phyloP scores from a whole-genome alignment of 1,284 basidiomycete genomes.

The Ceratobasidium sp. region DNA sequence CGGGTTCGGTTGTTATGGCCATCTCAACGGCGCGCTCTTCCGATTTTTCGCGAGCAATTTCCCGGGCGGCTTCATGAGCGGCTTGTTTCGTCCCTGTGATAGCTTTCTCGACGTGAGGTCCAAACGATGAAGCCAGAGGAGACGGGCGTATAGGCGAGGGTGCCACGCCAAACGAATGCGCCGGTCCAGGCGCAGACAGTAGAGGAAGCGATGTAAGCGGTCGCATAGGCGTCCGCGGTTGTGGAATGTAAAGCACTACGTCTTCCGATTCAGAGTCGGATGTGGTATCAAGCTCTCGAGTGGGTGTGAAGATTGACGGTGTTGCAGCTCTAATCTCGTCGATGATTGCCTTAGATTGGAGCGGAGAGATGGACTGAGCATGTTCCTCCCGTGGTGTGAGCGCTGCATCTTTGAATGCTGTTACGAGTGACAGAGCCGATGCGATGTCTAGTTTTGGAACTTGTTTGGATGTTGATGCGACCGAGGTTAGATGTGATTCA shows the following conservation, averaged over 20 bases:
- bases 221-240: constrained; percentile 31
- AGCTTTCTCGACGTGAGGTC: constrained; percentile 17
- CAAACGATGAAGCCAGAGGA: constrained; percentile 29
- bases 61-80: no score
- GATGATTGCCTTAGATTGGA: neutral
- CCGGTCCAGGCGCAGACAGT: constrained; percentile 5
- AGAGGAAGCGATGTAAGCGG: constrained; percentile 32
- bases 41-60: no score
- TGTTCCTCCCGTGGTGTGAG: constrained; percentile 34
- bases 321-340: neutral
- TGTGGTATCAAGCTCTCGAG: neutral
- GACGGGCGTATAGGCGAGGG: constrained; percentile 39
- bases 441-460: constrained; percentile 40
- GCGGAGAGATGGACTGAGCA: constrained; percentile 2
- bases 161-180: constrained; percentile 5
- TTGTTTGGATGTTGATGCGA: constrained; percentile 25
- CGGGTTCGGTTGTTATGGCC: neutral
- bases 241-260: constrained; percentile 38
- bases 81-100: no score
- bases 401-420: constrained; percentile 41
- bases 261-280: constrained; percentile 39
- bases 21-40: neutral
- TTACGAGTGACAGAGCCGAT: constrained; percentile 38
- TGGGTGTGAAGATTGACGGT: neutral
- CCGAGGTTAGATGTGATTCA: neutral